Conservation (phyloP, 179 eudicot species). For the Heliamphora pulchella region DNA sequence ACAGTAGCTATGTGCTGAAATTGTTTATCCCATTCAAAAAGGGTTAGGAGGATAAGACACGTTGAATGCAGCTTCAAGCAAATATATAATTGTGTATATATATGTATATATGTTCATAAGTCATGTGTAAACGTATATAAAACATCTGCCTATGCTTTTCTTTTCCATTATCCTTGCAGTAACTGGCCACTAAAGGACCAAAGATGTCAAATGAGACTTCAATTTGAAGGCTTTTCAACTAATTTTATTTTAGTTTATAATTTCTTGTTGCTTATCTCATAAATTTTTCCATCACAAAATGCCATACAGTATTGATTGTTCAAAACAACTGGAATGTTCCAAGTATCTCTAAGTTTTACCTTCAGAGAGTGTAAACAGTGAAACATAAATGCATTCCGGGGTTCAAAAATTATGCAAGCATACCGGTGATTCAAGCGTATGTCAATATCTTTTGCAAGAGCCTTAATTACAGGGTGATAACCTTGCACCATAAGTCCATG, state of each 20-base stretch:
- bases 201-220: not conserved
- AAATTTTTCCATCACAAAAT: not conserved
- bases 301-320: not conserved
- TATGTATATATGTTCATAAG: too few relatives aligned
- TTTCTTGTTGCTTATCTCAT: not conserved
- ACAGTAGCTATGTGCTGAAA: not conserved
- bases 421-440: conserved; percentile 85
- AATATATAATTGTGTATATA: not conserved
- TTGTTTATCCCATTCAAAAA: not conserved
- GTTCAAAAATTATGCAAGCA: conserved; percentile 7
- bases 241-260: not conserved
- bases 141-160: not conserved
- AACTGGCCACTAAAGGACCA: not conserved
- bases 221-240: not conserved
- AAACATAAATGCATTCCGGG: not conserved
- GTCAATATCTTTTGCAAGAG: conserved; percentile 71
- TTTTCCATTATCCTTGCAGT: not conserved
- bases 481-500: conserved; percentile 98
- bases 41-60: not conserved
- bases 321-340: not conserved
- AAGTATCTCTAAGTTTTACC: not conserved
- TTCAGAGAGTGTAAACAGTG: not conserved
- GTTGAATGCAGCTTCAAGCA: not conserved
- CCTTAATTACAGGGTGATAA: conserved; percentile 74
- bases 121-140: too few relatives aligned